Evolutionary conservation across 805 yeast species (phyloP).

Genomic region (Candida arabinofermentans): DNA sequence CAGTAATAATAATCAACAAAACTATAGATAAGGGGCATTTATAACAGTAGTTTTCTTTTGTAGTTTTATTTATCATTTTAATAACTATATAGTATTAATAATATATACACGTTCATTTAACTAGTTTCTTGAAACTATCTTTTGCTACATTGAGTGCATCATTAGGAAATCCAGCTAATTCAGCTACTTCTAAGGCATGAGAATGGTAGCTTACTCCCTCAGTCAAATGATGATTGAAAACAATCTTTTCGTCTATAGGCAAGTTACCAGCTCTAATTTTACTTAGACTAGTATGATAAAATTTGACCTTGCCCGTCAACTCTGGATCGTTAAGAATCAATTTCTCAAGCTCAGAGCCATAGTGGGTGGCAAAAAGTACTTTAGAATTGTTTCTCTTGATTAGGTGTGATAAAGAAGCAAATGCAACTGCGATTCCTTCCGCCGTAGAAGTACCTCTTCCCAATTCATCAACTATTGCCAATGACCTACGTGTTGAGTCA

Average conservation of each 20-base stretch:
- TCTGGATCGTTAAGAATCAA: conserved; percentile 34
- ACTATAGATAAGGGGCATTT: neutral
- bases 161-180: conserved; percentile 72
- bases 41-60: neutral
- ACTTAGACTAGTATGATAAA: conserved; percentile 24
- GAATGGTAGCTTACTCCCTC: conserved; percentile 72
- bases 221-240: conserved; percentile 53
- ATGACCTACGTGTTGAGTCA: conserved; percentile 60
- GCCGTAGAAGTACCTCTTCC: conserved; percentile 86
- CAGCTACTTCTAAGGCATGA: conserved; percentile 73
- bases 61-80: neutral
- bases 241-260: conserved; percentile 30
- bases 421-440: conserved; percentile 86
- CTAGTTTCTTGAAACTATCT: conserved; percentile 23
- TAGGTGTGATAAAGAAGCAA: conserved; percentile 62
- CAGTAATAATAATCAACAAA: conserved; percentile 2
- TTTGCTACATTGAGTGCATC: conserved; percentile 53
- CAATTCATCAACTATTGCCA: conserved; percentile 81
- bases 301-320: conserved; percentile 20
- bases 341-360: conserved; percentile 49
- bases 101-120: conserved; percentile 1
- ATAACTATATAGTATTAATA: neutral
- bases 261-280: conserved; percentile 11
- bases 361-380: conserved; percentile 88
- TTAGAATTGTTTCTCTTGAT: conserved; percentile 55